Percentiles rank a stretch among this genome's conserved stretches.
Conservation (phyloP, 2,329 filamentous ascomycete species). For the Claviceps digitariae region DNA sequence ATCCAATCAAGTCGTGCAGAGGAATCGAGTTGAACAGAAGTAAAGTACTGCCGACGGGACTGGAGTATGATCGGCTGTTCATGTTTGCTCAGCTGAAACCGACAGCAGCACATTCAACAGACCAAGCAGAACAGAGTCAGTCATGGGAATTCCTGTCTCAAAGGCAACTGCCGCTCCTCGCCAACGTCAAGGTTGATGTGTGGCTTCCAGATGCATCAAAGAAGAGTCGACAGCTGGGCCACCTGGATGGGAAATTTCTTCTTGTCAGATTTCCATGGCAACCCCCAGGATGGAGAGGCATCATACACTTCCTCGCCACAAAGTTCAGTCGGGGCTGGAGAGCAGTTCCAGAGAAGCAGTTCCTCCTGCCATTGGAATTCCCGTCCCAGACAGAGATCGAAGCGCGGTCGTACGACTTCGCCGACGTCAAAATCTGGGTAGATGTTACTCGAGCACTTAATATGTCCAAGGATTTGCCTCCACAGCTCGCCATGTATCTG, state of each 20-base stretch:
- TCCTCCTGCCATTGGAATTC: conserved; percentile 51
- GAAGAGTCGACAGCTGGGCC: conserved; percentile 34
- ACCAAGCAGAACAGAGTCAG: conserved; percentile 5
- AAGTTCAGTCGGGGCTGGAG: conserved; percentile 36
- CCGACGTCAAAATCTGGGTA: conserved; percentile 52
- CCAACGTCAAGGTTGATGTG: conserved; percentile 52
- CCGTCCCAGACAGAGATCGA: conserved; percentile 45
- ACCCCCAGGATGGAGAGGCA: conserved; percentile 33
- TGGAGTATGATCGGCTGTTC: conserved; percentile 73
- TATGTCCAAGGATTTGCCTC: conserved; percentile 43
- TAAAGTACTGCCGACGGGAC: conserved; percentile 52
- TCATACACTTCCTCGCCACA: conserved; percentile 30
- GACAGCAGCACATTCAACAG: conserved; percentile 2
- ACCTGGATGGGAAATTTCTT: conserved; percentile 43
- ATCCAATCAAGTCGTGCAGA: conserved; percentile 71
- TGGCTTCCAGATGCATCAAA: conserved; percentile 55
- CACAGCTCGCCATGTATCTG: conserved; percentile 50
- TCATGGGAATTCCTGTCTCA: conserved; percentile 61
- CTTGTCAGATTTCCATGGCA: conserved; percentile 54
- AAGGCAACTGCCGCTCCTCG: conserved; percentile 55
- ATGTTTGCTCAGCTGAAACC: conserved; percentile 53
- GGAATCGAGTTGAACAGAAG: conserved; percentile 59
- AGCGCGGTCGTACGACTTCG: conserved; percentile 43
- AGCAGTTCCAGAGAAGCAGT: conserved; percentile 45
- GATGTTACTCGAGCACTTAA: conserved; percentile 42